Evolutionary conservation across 78 protist genomes (phyloP).

Genomic region (Corallochytrium limacisporum): DNA sequence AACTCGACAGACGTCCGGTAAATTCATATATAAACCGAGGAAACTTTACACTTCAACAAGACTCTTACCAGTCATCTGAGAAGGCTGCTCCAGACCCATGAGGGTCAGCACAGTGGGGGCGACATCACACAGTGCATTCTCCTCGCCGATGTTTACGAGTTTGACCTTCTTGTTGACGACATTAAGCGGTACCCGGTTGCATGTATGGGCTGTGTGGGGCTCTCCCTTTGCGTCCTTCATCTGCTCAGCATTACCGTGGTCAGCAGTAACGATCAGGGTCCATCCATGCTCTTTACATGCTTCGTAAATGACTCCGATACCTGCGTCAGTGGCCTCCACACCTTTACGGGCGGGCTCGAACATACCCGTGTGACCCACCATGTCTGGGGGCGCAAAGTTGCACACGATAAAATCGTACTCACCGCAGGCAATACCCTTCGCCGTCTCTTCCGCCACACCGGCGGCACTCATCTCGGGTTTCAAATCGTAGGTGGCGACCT

Average conservation of each 20-base stretch:
- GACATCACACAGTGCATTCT: background rate
- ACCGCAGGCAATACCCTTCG: background rate
- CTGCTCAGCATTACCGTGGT: conserved; percentile 23
- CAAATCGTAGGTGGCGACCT: conserved; percentile 22
- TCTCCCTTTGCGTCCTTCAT: background rate
- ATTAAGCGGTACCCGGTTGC: background rate
- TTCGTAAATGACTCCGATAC: conserved; percentile 1
- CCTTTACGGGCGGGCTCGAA: background rate
- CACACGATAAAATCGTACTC: conserved; percentile 5
- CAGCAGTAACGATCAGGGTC: conserved; percentile 6
- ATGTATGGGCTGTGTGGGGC: conserved; percentile 20
- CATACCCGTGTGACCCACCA: conserved; percentile 24
- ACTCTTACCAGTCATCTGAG: conserved; percentile 3
- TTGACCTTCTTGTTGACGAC: background rate
- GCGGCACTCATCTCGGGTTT: conserved; percentile 2
- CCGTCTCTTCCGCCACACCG: background rate
- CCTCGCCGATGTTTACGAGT: background rate
- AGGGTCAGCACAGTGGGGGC: conserved; percentile 7
- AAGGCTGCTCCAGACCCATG: conserved; percentile 5
- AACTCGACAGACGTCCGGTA: too few species aligned
- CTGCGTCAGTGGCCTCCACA: conserved; percentile 3
- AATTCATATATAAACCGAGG: too few species aligned
- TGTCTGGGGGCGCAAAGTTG: conserved; percentile 29
- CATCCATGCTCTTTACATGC: conserved; percentile 6
- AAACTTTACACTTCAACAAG: too few species aligned